phyloP scores from a whole-genome alignment of 352 stramenopile species.

The Pythium biforme region DNA sequence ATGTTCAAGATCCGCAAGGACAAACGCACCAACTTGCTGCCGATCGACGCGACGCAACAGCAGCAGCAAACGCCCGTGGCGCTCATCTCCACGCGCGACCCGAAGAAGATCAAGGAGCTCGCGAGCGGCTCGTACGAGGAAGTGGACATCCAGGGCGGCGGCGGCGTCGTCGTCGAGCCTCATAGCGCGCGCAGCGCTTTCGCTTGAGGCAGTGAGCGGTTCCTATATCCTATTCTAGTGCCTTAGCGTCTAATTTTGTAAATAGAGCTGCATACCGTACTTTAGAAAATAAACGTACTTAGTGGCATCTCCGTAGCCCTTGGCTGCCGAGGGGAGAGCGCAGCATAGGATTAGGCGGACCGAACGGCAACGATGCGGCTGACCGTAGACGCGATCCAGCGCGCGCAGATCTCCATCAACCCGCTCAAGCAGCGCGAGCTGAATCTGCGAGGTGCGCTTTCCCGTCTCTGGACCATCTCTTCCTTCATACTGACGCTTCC shows the following conservation, averaged over 20 bases:
- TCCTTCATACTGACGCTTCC: slow-evolving; percentile 27
- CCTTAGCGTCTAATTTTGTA: slow-evolving; percentile 25
- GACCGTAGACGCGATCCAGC: slow-evolving; percentile 88
- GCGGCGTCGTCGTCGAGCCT: slow-evolving; percentile 6
- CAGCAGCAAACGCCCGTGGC: slow-evolving; percentile 7
- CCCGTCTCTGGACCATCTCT: not conserved
- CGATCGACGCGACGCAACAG: slow-evolving; percentile 1
- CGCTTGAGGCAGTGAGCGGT: slow-evolving; percentile 9
- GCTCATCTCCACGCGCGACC: slow-evolving; percentile 19
- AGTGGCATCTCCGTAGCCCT: slow-evolving; percentile 9
- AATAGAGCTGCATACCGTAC: slow-evolving; percentile 21
- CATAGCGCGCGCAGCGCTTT: slow-evolving; percentile 20
- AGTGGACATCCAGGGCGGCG: slow-evolving; percentile 16
- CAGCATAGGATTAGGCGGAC: not conserved
- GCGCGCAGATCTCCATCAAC: slow-evolving; percentile 89
- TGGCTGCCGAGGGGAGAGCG: slow-evolving; percentile 16
- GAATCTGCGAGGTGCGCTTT: slow-evolving; percentile 80
- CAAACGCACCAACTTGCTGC: slow-evolving; percentile 14
- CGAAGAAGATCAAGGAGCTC: slow-evolving; percentile 29
- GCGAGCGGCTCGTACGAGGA: slow-evolving; percentile 31
- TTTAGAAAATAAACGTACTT: slow-evolving; percentile 23
- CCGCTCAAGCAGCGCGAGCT: slow-evolving; percentile 91
- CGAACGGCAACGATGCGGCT: slow-evolving; percentile 60
- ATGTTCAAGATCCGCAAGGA: slow-evolving; percentile 31
- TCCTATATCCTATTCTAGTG: not conserved